Percentiles rank a stretch among this genome's conserved stretches.
Conservation (phyloP, 129 eudicot species). For the Centrapalus pauciflorus region DNA sequence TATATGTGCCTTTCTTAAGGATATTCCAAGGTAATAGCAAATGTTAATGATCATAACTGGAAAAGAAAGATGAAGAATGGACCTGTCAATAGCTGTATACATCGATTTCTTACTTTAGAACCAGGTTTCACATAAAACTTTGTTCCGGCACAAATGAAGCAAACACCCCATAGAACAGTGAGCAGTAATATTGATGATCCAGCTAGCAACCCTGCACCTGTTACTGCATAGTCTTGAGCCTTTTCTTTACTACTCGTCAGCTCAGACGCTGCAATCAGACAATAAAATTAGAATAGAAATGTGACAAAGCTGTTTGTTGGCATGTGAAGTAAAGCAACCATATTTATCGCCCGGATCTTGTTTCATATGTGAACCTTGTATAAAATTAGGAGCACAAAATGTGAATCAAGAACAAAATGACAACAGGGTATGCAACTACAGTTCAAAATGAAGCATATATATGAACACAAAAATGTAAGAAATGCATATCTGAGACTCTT, state of each 20-base stretch:
- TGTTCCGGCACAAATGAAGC: conserved; percentile 46
- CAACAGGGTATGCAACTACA: not conserved
- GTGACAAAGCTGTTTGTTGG: not conserved
- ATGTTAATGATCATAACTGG: not conserved
- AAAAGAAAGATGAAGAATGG: not conserved
- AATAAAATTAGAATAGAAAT: not conserved
- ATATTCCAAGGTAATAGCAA: not conserved
- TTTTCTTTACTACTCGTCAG: conserved; percentile 36
- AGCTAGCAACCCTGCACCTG: conserved; percentile 71
- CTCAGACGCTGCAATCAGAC: conserved; percentile 51
- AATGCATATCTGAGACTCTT: too few relatives aligned
- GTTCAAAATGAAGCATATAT: not conserved
- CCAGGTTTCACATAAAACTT: conserved; percentile 19
- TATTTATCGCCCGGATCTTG: not conserved
- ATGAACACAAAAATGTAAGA: not conserved
- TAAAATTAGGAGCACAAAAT: not conserved
- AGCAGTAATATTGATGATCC: conserved; percentile 66
- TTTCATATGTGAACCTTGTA: not conserved
- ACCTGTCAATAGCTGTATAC: conserved; percentile 32
- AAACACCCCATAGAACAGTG: conserved; percentile 65
- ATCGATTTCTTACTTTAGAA: conserved; percentile 18
- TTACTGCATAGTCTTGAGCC: conserved; percentile 56
- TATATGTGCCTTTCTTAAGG: not conserved
- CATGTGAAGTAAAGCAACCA: not conserved
- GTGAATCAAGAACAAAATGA: not conserved